These are phyloP conservation scores for Dinochytrium kinnereticum DNA, from an alignment of 371 early-diverging fungal genomes.

Conservation along the genomic window DNA sequence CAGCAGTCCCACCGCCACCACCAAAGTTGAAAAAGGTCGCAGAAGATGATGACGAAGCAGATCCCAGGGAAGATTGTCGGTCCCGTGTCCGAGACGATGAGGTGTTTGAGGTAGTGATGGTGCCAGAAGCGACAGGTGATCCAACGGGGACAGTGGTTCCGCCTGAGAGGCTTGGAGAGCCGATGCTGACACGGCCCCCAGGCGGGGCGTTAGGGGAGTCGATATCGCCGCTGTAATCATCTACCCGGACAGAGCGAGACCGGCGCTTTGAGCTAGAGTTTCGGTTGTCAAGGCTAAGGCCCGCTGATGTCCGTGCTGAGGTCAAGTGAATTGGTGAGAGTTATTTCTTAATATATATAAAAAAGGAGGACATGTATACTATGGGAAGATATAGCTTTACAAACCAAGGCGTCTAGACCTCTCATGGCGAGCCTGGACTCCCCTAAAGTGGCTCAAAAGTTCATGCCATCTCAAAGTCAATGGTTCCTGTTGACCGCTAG, in stretches of 20 bases:
- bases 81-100: neutral
- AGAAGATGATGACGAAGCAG: neutral
- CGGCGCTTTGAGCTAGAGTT: slow-evolving; percentile 1
- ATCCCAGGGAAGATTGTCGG: slow-evolving; percentile 8
- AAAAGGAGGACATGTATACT: too few relatives aligned
- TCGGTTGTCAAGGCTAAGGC: neutral
- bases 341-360: neutral
- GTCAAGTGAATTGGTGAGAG: neutral
- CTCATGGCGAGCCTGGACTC: slow-evolving; percentile 50
- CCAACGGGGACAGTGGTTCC: neutral
- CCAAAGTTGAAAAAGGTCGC: neutral
- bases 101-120: neutral
- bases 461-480: slow-evolving; percentile 46
- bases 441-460: slow-evolving; percentile 46
- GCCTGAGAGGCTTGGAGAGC: neutral
- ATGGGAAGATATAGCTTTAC: too few relatives aligned
- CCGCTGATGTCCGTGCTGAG: neutral
- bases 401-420: slow-evolving; percentile 31
- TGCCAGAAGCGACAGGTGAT: neutral
- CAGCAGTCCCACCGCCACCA: neutral
- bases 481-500: slow-evolving; percentile 4
- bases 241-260: slow-evolving; percentile 8
- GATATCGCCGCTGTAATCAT: slow-evolving; percentile 1
- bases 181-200: neutral
- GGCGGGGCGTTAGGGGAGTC: neutral